Evolutionary conservation across 371 early-diverging fungal species (phyloP).

Genomic region (Apophysomyces elegans): DNA sequence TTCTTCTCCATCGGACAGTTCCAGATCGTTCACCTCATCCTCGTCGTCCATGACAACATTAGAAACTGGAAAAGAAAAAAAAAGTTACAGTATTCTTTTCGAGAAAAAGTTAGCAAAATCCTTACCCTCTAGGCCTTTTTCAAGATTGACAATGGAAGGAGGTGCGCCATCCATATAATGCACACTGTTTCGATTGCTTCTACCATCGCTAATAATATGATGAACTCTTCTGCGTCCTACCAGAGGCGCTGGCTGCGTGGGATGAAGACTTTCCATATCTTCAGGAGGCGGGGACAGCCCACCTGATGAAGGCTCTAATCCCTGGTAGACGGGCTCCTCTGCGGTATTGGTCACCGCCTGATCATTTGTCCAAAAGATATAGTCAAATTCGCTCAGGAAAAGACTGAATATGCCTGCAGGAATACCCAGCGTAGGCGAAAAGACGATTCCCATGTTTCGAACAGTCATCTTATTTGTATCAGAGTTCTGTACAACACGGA

Average conservation of each 20-base stretch:
- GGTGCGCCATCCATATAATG: slow-evolving; percentile 52
- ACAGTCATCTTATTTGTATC: slow-evolving; percentile 71
- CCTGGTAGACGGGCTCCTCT: neutral
- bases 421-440: slow-evolving; percentile 70
- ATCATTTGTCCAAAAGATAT: slow-evolving; percentile 48
- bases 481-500: slow-evolving; percentile 58
- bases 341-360: neutral
- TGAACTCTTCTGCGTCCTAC: slow-evolving; percentile 8
- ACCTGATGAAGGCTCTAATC: neutral
- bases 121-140: slow-evolving; percentile 11
- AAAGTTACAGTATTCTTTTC: neutral
- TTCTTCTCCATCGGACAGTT: slow-evolving; percentile 3
- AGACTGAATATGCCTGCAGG: slow-evolving; percentile 66
- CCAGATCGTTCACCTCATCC: slow-evolving; percentile 9
- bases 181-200: slow-evolving; percentile 51
- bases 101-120: neutral
- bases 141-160: slow-evolving; percentile 39
- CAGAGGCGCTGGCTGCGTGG: slow-evolving; percentile 10
- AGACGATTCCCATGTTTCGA: slow-evolving; percentile 73
- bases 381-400: slow-evolving; percentile 65
- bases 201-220: slow-evolving; percentile 13
- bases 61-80: neutral
- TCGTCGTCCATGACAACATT: slow-evolving; percentile 11
- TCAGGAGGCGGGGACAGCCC: neutral
- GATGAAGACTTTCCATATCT: neutral